Evolutionary conservation across 2,329 filamentous ascomycete species (phyloP).

Genomic region (Diaporthe sp.): DNA sequence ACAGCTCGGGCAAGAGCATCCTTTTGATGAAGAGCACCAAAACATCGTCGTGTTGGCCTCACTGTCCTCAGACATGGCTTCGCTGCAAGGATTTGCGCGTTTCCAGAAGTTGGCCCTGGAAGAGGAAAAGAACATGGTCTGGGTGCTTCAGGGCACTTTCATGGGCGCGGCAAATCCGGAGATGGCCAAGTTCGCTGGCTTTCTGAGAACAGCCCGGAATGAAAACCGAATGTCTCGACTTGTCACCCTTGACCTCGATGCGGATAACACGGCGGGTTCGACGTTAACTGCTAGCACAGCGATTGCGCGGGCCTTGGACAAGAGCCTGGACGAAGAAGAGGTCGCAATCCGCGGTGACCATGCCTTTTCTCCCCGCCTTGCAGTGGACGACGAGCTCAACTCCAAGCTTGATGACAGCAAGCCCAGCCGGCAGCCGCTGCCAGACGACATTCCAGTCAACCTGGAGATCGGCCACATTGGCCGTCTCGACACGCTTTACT

Average conservation of each 20-base stretch:
- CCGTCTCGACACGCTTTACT: conserved; percentile 20
- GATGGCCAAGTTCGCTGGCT: conserved; percentile 7
- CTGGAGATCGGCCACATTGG: conserved; percentile 27
- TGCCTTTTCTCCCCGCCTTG: neutral
- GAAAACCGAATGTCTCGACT: conserved; percentile 7
- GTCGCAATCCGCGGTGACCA: neutral
- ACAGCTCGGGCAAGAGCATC: neutral
- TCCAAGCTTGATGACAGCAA: conserved; percentile 21
- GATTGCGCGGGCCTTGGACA: neutral
- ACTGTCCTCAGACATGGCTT: neutral
- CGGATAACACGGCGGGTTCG: too few relatives aligned
- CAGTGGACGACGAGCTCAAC: conserved; percentile 8
- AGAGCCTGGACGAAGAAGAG: conserved; percentile 10
- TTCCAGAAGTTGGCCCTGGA: conserved; percentile 8
- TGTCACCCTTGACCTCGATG: neutral
- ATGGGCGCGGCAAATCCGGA: neutral
- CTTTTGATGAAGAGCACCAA: neutral
- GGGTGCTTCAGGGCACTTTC: conserved; percentile 7
- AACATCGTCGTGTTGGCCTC: neutral
- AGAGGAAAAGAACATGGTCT: conserved; percentile 26
- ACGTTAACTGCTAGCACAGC: neutral
- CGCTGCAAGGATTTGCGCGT: neutral
- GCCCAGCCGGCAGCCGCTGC: neutral
- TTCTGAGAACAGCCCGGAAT: conserved; percentile 7
- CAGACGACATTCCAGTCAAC: neutral